Evolutionary conservation across 768 basidiomycete species (phyloP).

Genomic region (Pisolithus orientalis): DNA sequence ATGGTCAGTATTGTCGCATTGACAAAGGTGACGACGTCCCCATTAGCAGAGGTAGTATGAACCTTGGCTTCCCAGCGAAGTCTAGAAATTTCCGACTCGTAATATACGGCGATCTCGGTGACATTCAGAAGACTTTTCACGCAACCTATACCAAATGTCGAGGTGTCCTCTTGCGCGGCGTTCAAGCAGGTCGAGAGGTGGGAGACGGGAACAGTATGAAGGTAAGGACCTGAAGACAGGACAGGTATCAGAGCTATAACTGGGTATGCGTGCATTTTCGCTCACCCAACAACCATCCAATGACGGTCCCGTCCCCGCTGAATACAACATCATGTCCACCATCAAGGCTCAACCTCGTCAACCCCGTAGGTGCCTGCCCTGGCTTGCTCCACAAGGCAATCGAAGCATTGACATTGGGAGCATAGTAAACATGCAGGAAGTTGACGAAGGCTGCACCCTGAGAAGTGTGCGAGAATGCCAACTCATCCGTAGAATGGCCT

Average conservation of each 20-base stretch:
- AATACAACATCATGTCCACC: slow-evolving; percentile 68
- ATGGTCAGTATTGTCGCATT: slow-evolving; percentile 72
- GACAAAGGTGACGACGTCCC: slow-evolving; percentile 48
- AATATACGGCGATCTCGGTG: slow-evolving; percentile 52
- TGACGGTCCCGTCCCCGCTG: slow-evolving; percentile 53
- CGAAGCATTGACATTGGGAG: slow-evolving; percentile 36
- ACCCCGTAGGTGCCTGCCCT: slow-evolving; percentile 53
- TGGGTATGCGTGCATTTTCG: not conserved
- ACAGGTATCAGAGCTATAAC: not conserved
- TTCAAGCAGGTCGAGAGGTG: slow-evolving; percentile 43
- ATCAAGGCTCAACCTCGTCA: slow-evolving; percentile 61
- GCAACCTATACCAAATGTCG: slow-evolving; percentile 59
- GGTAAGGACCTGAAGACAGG: slow-evolving; percentile 43
- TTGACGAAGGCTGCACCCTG: slow-evolving; percentile 59
- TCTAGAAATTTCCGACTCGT: slow-evolving; percentile 55
- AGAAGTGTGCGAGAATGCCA: slow-evolving; percentile 39
- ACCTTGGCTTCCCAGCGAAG: slow-evolving; percentile 46
- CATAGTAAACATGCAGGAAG: slow-evolving; percentile 61
- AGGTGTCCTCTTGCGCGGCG: slow-evolving; percentile 41
- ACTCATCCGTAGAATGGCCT: slow-evolving; percentile 53
- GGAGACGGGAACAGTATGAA: slow-evolving; percentile 56
- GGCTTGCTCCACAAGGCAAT: slow-evolving; percentile 64
- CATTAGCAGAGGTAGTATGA: slow-evolving; percentile 1
- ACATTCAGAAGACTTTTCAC: slow-evolving; percentile 49
- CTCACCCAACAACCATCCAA: slow-evolving; percentile 74